Percentiles rank a stretch among this genome's conserved stretches.
Conservation (phyloP, 1,284 basidiomycete genomes). For the Cryptococcus sp. region DNA sequence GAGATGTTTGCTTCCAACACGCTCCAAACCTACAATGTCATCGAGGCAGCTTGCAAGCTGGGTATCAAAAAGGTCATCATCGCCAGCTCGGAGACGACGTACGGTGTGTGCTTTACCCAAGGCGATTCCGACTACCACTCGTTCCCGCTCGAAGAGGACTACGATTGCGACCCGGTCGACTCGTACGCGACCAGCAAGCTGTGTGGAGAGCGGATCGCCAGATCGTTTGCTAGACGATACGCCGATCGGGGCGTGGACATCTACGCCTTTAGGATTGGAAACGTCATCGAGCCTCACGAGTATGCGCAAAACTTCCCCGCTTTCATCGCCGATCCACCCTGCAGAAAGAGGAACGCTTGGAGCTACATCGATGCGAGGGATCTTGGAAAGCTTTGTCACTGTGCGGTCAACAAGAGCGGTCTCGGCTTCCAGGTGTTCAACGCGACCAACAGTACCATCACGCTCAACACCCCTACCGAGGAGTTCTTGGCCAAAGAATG, state of each 20-base stretch:
- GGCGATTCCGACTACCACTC: constrained; percentile 33
- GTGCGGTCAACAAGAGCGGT: constrained; percentile 24
- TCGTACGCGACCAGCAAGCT: constrained; percentile 32
- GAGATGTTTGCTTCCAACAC: constrained; percentile 29
- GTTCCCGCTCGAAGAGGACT: constrained; percentile 34
- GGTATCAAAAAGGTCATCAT: constrained; percentile 37
- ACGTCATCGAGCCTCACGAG: constrained; percentile 38
- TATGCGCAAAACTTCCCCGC: constrained; percentile 27
- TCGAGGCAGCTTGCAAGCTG: constrained; percentile 36
- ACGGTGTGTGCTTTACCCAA: constrained; percentile 38
- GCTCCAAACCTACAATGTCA: constrained; percentile 34
- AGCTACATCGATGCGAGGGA: constrained; percentile 40
- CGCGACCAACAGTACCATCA: constrained; percentile 33
- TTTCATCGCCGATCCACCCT: constrained; percentile 24
- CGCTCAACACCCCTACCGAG: constrained; percentile 14
- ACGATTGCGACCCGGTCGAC: constrained; percentile 25
- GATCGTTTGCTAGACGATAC: constrained; percentile 30
- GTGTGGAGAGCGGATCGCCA: constrained; percentile 31
- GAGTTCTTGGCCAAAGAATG: constrained; percentile 23
- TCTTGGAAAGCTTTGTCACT: constrained; percentile 34
- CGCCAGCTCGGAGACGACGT: constrained; percentile 31
- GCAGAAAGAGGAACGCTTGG: constrained; percentile 36
- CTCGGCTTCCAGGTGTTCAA: constrained; percentile 40
- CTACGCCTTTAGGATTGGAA: constrained; percentile 37
- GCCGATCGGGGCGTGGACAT: constrained; percentile 20